Base-by-base conservation (phyloP, 768 basidiomycete genomes). In the Wakefieldia striispora region DNA sequence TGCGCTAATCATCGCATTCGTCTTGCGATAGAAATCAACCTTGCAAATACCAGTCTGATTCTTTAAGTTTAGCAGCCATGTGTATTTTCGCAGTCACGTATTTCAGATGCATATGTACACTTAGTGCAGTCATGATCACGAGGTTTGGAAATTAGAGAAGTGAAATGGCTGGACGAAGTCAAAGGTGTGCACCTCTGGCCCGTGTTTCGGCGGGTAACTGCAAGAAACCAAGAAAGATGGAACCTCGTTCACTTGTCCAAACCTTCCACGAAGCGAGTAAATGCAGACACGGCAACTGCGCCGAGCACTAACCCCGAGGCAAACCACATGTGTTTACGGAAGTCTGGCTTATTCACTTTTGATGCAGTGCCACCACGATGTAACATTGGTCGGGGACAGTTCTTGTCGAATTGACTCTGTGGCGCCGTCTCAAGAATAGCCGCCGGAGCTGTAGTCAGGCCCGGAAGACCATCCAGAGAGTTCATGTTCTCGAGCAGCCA, bases 381-480 rank as follows among this genome's bases (percentile, higher is more conserved):
- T 23, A 62, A 24, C 51, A 26, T 59, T 1, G 64, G 58, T 26
- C 56, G 45, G 1, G 51, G 45, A 8, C 27, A 23, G 2, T 57
- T 40, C 11, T 40, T 45, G 41, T 68, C 44, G 19, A 64, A 68
- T n/a, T 50, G 21, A 23, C 27, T 55, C 39, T 43, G 51, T 0
- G 56, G 60, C 0, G 45, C 17, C 43, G 42, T 29, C 9, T n/a
- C 21, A 9, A 54, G 50, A 6, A 57, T 35, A 10, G 56, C 53
- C 2, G 58, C 63, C 16, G 65, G 65, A 1, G 55, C 66, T 4
- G 56, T 61, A 9, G 54, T 40, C 42, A 85, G 54, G 1, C 75
- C 83, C 2, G 81, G 76, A 1, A 87, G 70, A 4, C 83, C 84
- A 51, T 86, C 83, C 44, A 86, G 60, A 47, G 81, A 83, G 17